These are phyloP conservation scores for Metrosideros polymorpha DNA, from an alignment of 441 rosid species.

Conservation along the genomic window DNA sequence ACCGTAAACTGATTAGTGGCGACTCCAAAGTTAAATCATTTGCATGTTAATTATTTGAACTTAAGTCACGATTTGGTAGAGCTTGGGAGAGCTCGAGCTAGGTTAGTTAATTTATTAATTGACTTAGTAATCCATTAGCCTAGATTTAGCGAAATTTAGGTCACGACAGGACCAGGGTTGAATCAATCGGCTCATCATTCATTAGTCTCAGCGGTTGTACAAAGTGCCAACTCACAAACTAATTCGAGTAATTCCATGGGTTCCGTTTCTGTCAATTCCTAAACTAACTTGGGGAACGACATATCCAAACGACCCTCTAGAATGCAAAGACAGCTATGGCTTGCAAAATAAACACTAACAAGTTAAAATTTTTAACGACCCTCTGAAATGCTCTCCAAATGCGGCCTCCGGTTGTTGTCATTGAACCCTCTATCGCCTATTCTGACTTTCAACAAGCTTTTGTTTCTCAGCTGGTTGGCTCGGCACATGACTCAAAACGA, in stretches of 20 bases:
- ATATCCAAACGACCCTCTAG: background rate
- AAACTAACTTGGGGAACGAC: background rate
- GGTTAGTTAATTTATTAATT: too few species aligned
- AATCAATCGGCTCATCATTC: background rate
- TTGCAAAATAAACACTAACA: background rate
- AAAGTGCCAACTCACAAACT: background rate
- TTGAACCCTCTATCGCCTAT: background rate
- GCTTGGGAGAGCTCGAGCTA: too few species aligned
- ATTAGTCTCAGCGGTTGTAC: background rate
- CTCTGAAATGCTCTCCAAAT: slow-evolving; percentile 63
- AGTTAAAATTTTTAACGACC: slow-evolving; percentile 9
- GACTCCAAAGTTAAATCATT: too few species aligned
- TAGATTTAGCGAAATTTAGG: too few species aligned
- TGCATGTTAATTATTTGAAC: too few species aligned
- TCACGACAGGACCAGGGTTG: background rate
- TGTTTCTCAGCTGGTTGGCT: slow-evolving; percentile 28
- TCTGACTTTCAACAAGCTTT: background rate
- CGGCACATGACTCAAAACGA: too few species aligned
- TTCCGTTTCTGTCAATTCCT: background rate
- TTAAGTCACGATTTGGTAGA: too few species aligned
- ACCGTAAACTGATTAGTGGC: too few species aligned
- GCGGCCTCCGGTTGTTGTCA: slow-evolving; percentile 36
- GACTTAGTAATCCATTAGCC: too few species aligned
- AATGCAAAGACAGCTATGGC: background rate
- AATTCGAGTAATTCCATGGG: background rate